Evolutionary conservation across 1,284 basidiomycete genomes (phyloP), one percentile per base, ranked within the genome.

Genomic region (Ustilago esculenta): DNA sequence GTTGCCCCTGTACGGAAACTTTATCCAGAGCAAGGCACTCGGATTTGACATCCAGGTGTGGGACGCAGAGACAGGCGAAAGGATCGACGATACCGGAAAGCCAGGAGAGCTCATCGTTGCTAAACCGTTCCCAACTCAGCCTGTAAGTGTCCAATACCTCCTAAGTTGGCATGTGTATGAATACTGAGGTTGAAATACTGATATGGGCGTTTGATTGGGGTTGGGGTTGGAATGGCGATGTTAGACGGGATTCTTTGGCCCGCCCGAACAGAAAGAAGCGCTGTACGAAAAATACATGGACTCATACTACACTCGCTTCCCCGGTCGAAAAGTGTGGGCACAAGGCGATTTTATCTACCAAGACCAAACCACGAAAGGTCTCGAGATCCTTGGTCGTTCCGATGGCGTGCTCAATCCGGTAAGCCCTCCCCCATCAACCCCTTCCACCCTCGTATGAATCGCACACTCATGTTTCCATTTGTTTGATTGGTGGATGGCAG

Each of bases 351-450:
- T 71, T 27, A 63, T 76, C 36, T 66, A 64, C 30, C 68, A 70
- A 40, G 67, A 72, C 27, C 27, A n/a, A 7, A 6, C 33, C 4
- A 75, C 71, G 25, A 90, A 90, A 15, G 91, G 91, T 2, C 76
- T 92, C 40, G 81, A 92, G 63, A 92, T 93, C 90, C 85, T 92
- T 2, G 91, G 92, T 20, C 47, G 75, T 5, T 43, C 61, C 55
- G 69, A 82, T 33, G 75, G 67, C 24, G 60, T 75, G 4, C 37
- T 80, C 20, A 77, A 92, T 81, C 91, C 92, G 9, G 89, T 66
- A 54, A 51, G 63, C 47, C 11, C 23, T 8, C 8, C 23, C 3
- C 32, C 44, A n/a, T n/a, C n/a, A n/a, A n/a, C n/a, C n/a, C n/a
- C n/a, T n/a, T n/a, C n/a, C n/a, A n/a, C n/a, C n/a, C n/a, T n/a